Evolutionary conservation across 371 early-diverging fungal species (phyloP).

Genomic region (Haplosporangium sp.): DNA sequence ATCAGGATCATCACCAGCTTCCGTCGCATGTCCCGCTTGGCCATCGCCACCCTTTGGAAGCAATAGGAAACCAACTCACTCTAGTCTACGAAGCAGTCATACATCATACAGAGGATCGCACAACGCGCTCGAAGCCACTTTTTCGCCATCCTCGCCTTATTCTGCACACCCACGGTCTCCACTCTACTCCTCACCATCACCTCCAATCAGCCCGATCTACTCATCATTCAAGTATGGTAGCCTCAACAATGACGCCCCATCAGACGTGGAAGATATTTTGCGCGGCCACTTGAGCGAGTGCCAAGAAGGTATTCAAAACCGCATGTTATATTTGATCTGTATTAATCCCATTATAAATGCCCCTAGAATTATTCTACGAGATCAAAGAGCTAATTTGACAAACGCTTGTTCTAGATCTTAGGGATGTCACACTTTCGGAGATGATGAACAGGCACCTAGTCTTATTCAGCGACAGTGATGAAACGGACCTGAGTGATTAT

Average conservation of each 20-base stretch:
- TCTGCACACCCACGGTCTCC: slow-evolving; percentile 11
- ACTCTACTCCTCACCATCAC: slow-evolving; percentile 17
- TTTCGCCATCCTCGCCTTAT: slow-evolving; percentile 6
- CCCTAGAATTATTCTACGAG: too few relatives aligned
- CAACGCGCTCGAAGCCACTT: neutral
- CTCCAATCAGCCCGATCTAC: slow-evolving; percentile 30
- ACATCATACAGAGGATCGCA: neutral
- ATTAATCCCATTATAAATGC: neutral
- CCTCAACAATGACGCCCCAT: neutral
- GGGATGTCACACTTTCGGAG: slow-evolving; percentile 37
- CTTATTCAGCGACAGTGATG: slow-evolving; percentile 27
- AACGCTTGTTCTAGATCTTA: slow-evolving; percentile 20
- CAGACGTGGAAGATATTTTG: slow-evolving; percentile 11
- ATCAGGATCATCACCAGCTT: too few relatives aligned
- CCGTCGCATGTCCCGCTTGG: too few relatives aligned
- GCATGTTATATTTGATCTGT: neutral
- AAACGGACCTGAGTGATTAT: neutral
- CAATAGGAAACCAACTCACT: too few relatives aligned
- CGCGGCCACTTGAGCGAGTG: slow-evolving; percentile 5
- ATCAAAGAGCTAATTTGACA: too few relatives aligned
- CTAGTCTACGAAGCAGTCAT: too few relatives aligned
- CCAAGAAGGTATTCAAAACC: slow-evolving; percentile 11
- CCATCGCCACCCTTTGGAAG: too few relatives aligned
- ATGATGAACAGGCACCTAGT: slow-evolving; percentile 28
- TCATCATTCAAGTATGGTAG: neutral